Evolutionary conservation across 2,329 filamentous ascomycete species (phyloP).

Genomic region (Celoporthe dispersa): DNA sequence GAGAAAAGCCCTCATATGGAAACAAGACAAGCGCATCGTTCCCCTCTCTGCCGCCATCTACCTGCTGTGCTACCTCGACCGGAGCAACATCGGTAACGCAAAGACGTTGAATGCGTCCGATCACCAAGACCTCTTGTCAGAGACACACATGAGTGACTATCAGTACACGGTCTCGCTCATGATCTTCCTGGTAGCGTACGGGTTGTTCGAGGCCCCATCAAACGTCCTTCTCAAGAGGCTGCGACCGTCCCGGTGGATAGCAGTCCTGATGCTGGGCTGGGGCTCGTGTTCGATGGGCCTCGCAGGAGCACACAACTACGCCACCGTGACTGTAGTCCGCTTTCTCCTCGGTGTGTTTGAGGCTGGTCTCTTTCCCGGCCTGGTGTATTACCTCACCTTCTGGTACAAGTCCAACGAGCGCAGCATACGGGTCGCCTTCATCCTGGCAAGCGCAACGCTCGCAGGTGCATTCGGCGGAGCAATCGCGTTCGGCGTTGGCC

Average conservation of each 20-base stretch:
- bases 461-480: conserved; percentile 73
- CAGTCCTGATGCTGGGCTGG: conserved; percentile 68
- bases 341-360: conserved; percentile 71
- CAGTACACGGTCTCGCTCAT: conserved; percentile 61
- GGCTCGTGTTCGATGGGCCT: conserved; percentile 69
- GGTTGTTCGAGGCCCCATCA: conserved; percentile 63
- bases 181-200: conserved; percentile 63
- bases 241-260: conserved; percentile 63
- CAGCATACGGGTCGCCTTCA: conserved; percentile 69
- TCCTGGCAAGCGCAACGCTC: conserved; percentile 69
- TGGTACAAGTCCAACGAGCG: conserved; percentile 74
- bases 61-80: conserved; percentile 61
- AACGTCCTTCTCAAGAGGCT: conserved; percentile 66
- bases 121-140: conserved; percentile 61
- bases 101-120: conserved; percentile 65
- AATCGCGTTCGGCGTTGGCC: conserved; percentile 71
- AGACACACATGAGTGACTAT: conserved; percentile 62
- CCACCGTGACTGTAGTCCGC: conserved; percentile 65
- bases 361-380: conserved; percentile 64
- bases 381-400: conserved; percentile 65
- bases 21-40: conserved; percentile 57
- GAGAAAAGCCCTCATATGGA: conserved; percentile 36
- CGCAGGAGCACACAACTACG: conserved; percentile 65
- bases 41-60: conserved; percentile 59
- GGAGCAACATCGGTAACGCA: conserved; percentile 66